Evolutionary conservation across 1,284 basidiomycete species (phyloP), one percentile per base, ranked within the genome.

Genomic region (Coniferiporia weirii): DNA sequence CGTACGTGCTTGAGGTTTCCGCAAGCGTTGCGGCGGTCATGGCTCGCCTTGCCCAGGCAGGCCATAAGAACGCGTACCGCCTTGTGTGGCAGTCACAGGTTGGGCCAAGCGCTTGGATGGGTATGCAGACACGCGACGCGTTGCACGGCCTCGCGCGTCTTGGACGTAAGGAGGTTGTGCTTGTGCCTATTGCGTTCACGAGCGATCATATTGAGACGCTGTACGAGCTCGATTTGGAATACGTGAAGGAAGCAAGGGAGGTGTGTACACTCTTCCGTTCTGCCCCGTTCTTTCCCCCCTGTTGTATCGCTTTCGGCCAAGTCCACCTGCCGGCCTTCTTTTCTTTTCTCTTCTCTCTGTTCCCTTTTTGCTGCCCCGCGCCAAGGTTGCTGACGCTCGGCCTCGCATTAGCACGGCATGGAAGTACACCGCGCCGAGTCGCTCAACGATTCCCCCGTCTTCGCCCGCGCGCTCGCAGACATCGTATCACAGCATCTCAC

Each of bases 121-220:
- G 97, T 1, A 94, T 94, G 74, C 95, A 99, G 75, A 99, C 97
- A 0, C 80, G 83, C 40, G 93, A 94, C 59, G 90, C 95, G 36
- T 75, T 99, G 69, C 94, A 98, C 71, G 97, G 96, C 12, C 83
- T 97, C 55, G 93, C 93, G 44, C 87, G 93, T 64, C 79, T 92
- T 49, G 95, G 94, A 17, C 83, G 85, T 71, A 98, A 96, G 75
- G 85, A 85, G 63, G 85, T 87, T n/a, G 81, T 98, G 54, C 79
- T 97, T 36, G 86, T 99, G 1, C 97, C 97, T 1, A 95, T 99
- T 63, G 96, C 97, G 17, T 99, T 99, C 75, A 99, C 97, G 17
- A 94, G 89, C 70, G 97, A 99, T 75, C 97, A 99, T 73, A 98
- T 99, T 69, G 97, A 99, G 77, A 99, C 97, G 22, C 79, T 99